A percentile compares a stretch with the other conserved stretches of the same genome.
phyloP scores from a whole-genome alignment of 345 rosid species.

The Schrenkiella parvula region DNA sequence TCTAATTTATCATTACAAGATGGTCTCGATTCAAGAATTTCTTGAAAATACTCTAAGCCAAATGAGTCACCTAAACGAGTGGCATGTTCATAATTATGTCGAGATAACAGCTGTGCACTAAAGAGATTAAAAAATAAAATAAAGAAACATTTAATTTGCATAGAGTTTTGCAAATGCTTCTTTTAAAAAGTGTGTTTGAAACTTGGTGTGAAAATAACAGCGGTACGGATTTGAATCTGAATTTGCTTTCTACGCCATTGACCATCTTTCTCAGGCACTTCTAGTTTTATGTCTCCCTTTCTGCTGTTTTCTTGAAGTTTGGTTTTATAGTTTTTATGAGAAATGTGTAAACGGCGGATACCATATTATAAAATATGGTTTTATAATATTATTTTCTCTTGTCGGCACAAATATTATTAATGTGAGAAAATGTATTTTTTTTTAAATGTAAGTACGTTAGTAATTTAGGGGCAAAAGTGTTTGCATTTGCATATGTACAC shows the following conservation, averaged over 20 bases:
- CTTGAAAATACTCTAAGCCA: neutral
- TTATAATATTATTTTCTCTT: neutral
- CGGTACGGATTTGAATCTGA: constrained; percentile 21
- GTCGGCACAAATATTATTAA: neutral
- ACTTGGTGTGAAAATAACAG: constrained; percentile 8
- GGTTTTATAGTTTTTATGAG: neutral
- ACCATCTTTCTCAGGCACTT: constrained; percentile 10
- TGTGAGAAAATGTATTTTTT: neutral
- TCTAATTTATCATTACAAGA: neutral
- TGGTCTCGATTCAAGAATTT: neutral
- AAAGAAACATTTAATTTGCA: neutral
- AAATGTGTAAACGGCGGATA: neutral
- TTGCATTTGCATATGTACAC: neutral
- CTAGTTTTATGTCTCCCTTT: constrained; percentile 5
- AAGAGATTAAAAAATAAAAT: neutral
- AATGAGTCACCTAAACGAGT: neutral
- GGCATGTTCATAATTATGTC: neutral
- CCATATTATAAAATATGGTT: too few relatives aligned
- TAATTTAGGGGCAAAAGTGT: neutral
- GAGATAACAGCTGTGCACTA: neutral
- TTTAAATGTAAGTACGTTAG: neutral
- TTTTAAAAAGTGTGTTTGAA: constrained; percentile 14
- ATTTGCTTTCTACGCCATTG: neutral
- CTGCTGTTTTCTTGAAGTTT: neutral
- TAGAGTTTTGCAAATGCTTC: neutral